Evolutionary conservation across 495 filamentous ascomycete genomes (phyloP), one percentile per base, ranked within the genome.

Genomic region (Cladorrhinum samala): DNA sequence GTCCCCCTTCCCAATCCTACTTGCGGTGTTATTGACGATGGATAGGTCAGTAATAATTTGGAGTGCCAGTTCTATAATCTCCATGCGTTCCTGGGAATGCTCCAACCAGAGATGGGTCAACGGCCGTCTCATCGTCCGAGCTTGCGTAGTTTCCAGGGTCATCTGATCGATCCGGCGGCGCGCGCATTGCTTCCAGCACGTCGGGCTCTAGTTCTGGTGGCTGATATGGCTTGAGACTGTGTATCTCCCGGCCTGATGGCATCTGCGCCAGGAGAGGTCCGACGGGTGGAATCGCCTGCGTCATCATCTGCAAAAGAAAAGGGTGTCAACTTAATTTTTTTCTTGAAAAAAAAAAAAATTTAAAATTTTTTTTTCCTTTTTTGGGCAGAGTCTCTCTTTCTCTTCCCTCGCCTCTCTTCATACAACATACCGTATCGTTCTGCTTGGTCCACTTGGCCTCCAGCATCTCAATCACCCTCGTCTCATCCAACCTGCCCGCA

Each of bases 391-490:
- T n/a, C n/a, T n/a, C n/a, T n/a, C n/a, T n/a, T n/a, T n/a, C n/a
- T n/a, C n/a, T n/a, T n/a, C n/a, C n/a, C n/a, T n/a, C n/a, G n/a
- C n/a, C n/a, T n/a, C n/a, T n/a, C n/a, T n/a, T n/a, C n/a, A n/a
- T n/a, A n/a, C n/a, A n/a, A 78, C 85, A 72, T 65, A 95, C 88
- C 13, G 87, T 94, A 71, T 96, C 89, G 67, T 98, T 98, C 72
- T 88, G 82, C 70, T 89, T 89, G 25, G 77, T 79, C 93, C 93
- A 98, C 66, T 95, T 96, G 44, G 74, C 76, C 64, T 95, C 85
- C 49, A 98, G 67, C 83, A 88, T 89, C 57, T 91, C 84, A 54
- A 95, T 75, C 1, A 96, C 87, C 44, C 88, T 74, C n/a, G 77
- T 80, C 69, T 98, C 93, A 62, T 96, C 93, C 17, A 86, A 66